These are phyloP conservation scores for Thermoascus crustaceus DNA, from an alignment of 2,329 filamentous ascomycete genomes.

Conservation along the genomic window DNA sequence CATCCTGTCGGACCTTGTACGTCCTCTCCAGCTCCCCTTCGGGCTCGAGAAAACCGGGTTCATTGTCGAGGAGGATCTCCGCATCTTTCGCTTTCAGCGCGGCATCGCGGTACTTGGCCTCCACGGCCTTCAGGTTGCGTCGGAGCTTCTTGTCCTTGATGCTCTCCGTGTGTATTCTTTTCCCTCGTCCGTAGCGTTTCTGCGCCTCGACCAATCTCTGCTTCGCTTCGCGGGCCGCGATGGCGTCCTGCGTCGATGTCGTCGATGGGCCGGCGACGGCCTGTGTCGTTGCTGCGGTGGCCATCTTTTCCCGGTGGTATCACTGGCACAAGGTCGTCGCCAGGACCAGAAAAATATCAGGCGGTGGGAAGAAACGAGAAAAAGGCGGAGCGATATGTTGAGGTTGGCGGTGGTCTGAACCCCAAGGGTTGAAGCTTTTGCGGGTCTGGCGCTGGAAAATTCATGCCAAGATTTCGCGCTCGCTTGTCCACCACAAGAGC, in stretches of 20 bases:
- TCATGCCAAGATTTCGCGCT: slow-evolving; percentile 30
- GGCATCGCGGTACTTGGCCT: slow-evolving; percentile 74
- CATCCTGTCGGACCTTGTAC: slow-evolving; percentile 84
- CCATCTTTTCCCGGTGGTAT: slow-evolving; percentile 16
- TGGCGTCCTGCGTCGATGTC: slow-evolving; percentile 15
- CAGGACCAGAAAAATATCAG: slow-evolving; percentile 4
- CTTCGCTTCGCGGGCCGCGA: slow-evolving; percentile 32
- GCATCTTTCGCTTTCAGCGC: slow-evolving; percentile 83
- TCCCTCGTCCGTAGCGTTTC: slow-evolving; percentile 75
- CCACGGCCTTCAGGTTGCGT: slow-evolving; percentile 67
- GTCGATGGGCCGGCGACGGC: slow-evolving; percentile 14
- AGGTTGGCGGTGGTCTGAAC: neutral
- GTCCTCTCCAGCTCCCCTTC: slow-evolving; percentile 85
- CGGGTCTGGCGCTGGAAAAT: slow-evolving; percentile 21
- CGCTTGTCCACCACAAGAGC: slow-evolving; percentile 27
- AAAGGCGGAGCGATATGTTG: neutral
- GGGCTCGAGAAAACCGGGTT: slow-evolving; percentile 74
- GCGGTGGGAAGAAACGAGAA: neutral
- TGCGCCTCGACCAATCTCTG: slow-evolving; percentile 48
- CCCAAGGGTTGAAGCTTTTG: slow-evolving; percentile 6
- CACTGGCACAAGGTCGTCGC: slow-evolving; percentile 1
- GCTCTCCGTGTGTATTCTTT: slow-evolving; percentile 60
- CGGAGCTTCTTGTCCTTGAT: slow-evolving; percentile 88
- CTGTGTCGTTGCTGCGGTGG: slow-evolving; percentile 19
- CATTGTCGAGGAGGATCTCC: slow-evolving; percentile 86